Conservation (phyloP, 129 eudicot genomes). For the Flaveria ramosissima region DNA sequence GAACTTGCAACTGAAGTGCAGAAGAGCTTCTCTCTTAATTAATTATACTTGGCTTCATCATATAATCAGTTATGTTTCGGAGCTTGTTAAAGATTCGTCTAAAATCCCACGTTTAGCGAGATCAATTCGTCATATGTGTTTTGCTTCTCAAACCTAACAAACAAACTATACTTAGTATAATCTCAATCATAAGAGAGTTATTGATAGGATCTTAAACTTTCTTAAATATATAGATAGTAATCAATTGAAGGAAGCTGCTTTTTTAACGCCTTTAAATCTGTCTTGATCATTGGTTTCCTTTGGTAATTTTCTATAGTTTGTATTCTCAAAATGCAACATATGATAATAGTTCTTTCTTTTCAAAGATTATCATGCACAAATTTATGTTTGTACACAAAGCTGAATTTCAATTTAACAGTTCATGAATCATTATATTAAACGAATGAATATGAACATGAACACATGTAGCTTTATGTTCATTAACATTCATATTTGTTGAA, state of each 20-base stretch:
- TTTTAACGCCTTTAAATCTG: not conserved
- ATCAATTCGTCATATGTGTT: not conserved
- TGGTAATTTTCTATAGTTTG: not conserved
- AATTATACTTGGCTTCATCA: constrained; percentile 3
- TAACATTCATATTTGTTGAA: no score
- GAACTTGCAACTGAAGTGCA: constrained; percentile 85
- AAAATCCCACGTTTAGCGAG: no score
- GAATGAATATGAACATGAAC: no score
- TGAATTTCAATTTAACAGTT: no score
- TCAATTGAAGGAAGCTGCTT: not conserved
- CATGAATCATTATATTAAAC: no score
- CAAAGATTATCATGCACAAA: not conserved
- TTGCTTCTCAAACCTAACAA: not conserved
- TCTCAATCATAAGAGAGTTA: no score
- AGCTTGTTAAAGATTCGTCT: not conserved
- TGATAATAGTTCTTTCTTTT: not conserved
- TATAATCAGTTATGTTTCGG: not conserved
- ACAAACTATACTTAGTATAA: no score
- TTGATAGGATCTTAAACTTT: no score
- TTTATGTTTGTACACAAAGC: no score
- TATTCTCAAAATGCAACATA: not conserved
- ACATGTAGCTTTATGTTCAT: no score
- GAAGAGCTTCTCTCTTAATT: constrained; percentile 49
- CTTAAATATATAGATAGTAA: not conserved
- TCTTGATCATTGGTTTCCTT: not conserved